phyloP scores from a whole-genome alignment of 148 eudicot species.

The Spergularia bocconei region DNA sequence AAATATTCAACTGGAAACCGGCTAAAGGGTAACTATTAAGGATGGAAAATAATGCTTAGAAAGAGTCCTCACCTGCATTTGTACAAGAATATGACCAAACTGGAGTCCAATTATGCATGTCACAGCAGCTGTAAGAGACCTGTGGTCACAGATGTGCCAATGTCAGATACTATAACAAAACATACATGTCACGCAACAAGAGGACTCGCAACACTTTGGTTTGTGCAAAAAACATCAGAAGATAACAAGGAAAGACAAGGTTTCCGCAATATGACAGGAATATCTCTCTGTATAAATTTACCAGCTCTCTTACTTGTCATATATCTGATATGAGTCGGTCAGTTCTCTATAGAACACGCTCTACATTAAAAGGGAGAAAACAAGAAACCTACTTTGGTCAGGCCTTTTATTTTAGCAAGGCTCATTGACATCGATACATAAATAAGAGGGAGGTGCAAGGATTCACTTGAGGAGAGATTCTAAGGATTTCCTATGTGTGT shows the following conservation, averaged over 20 bases:
- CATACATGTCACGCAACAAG: neutral
- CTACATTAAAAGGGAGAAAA: too few relatives aligned
- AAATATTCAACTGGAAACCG: neutral
- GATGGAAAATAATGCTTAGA: neutral
- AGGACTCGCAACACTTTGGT: neutral
- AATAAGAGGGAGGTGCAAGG: too few relatives aligned
- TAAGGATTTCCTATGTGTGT: too few relatives aligned
- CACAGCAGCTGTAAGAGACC: slow-evolving; percentile 70
- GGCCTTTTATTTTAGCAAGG: too few relatives aligned
- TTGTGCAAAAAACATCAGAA: neutral
- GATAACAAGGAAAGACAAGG: neutral
- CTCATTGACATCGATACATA: too few relatives aligned
- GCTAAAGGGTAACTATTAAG: neutral
- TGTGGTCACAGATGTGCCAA: slow-evolving; percentile 24
- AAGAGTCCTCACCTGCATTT: slow-evolving; percentile 50
- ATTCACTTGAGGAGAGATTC: too few relatives aligned
- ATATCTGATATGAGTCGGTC: neutral
- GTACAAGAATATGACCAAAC: slow-evolving; percentile 72
- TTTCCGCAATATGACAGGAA: neutral
- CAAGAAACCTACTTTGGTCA: too few relatives aligned
- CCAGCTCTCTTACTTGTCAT: neutral
- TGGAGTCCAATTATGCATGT: slow-evolving; percentile 78
- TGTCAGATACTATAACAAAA: neutral
- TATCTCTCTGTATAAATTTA: neutral
- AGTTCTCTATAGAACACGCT: neutral